These are phyloP conservation scores for Verticillium alfalfae DNA, from an alignment of 2,329 filamentous ascomycete species.

Conservation along the genomic window DNA sequence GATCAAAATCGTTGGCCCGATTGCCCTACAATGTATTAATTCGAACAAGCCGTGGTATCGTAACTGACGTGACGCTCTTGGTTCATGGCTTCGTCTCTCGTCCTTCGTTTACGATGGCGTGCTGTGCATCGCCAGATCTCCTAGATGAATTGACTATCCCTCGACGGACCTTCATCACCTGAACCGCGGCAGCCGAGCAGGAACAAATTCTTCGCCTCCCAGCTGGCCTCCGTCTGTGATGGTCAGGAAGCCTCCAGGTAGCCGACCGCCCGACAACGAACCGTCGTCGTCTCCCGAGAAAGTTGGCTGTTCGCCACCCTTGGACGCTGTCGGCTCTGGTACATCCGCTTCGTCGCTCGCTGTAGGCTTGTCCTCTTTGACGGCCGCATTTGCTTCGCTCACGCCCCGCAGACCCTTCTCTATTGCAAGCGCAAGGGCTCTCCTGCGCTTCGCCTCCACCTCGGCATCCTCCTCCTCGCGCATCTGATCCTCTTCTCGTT, in stretches of 20 bases:
- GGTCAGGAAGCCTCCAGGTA: not conserved
- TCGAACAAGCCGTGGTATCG: constrained; percentile 5
- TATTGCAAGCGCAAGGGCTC: constrained; percentile 44
- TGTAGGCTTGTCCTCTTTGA: constrained; percentile 23
- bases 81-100: not conserved
- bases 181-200: constrained; percentile 54
- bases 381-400: constrained; percentile 25
- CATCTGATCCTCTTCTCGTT: constrained; percentile 45
- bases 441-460: constrained; percentile 45
- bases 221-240: not conserved
- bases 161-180: constrained; percentile 18
- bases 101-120: not conserved
- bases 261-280: not conserved
- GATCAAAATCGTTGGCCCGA: not conserved
- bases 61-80: constrained; percentile 8
- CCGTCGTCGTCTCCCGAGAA: not conserved
- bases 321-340: not conserved
- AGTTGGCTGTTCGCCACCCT: not conserved
- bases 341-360: constrained; percentile 18
- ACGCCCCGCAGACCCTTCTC: constrained; percentile 35
- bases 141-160: not conserved
- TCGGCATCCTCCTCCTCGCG: constrained; percentile 47
- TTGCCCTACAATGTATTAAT: not conserved
- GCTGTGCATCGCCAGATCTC: not conserved
- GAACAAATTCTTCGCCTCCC: constrained; percentile 39